Conservation (phyloP, 2,329 filamentous ascomycete species). For the Alternaria infectoria region DNA sequence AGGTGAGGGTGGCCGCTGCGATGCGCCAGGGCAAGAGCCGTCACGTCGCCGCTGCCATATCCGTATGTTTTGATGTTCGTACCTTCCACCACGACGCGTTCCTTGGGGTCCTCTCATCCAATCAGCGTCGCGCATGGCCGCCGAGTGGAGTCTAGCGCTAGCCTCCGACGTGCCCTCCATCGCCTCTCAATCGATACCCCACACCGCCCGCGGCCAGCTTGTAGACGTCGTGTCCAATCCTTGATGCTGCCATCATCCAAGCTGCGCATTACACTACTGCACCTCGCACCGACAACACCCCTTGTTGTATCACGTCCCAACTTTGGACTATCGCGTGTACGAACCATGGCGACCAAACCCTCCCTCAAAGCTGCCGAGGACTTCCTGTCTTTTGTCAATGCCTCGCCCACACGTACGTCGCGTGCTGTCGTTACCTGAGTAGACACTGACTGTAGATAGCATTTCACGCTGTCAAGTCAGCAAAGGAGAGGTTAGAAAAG, state of each 20-base stretch:
- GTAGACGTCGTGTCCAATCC: slow-evolving; percentile 27
- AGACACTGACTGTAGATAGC: slow-evolving; percentile 59
- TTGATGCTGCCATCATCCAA: slow-evolving; percentile 19
- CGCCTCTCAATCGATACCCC: slow-evolving; percentile 15
- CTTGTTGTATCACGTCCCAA: slow-evolving; percentile 13
- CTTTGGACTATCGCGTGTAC: slow-evolving; percentile 22
- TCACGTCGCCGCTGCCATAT: slow-evolving; percentile 27
- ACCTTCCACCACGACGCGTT: slow-evolving; percentile 23
- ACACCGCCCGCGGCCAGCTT: slow-evolving; percentile 11
- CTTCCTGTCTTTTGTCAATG: slow-evolving; percentile 93
- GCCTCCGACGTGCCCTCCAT: slow-evolving; percentile 6
- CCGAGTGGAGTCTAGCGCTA: slow-evolving; percentile 3
- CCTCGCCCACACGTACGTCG: slow-evolving; percentile 83
- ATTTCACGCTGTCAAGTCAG: slow-evolving; percentile 88
- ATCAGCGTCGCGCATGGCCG: slow-evolving; percentile 15
- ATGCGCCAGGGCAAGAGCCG: slow-evolving; percentile 19
- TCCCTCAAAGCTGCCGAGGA: slow-evolving; percentile 67
- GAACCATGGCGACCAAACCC: slow-evolving; percentile 47
- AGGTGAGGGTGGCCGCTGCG: slow-evolving; percentile 14
- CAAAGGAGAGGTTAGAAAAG: slow-evolving; percentile 75
- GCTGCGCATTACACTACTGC: slow-evolving; percentile 16
- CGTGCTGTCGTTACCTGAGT: background rate
- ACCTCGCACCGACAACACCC: slow-evolving; percentile 15
- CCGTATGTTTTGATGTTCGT: slow-evolving; percentile 35
- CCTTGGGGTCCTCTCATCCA: slow-evolving; percentile 17